Conservation (phyloP, 805 yeast species). For the Kuraishia hungarica region DNA sequence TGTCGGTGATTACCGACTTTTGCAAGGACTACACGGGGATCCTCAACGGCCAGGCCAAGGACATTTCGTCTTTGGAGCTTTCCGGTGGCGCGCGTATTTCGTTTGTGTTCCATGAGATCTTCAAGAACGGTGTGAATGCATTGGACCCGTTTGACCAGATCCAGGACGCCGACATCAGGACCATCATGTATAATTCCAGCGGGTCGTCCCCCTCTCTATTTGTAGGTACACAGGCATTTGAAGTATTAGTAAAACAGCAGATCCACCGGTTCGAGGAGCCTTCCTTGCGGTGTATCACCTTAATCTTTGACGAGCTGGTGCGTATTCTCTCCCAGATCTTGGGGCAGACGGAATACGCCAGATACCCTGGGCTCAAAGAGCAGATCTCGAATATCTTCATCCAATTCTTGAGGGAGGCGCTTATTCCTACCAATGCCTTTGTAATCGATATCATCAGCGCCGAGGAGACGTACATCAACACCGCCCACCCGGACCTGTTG, state of each 20-base stretch:
- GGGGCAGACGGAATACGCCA: constrained; percentile 69
- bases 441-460: constrained; percentile 76
- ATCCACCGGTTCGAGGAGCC: constrained; percentile 94
- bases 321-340: constrained; percentile 82
- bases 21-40: constrained; percentile 87
- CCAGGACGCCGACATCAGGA: constrained; percentile 91
- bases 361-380: constrained; percentile 89
- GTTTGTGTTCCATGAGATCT: constrained; percentile 94
- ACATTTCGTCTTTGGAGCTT: constrained; percentile 78
- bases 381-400: constrained; percentile 75
- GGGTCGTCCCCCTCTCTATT: constrained; percentile 95
- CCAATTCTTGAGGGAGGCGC: constrained; percentile 68
- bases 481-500: constrained; percentile 94
- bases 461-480: constrained; percentile 92
- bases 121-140: constrained; percentile 83
- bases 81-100: constrained; percentile 98
- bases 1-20: constrained; percentile 87
- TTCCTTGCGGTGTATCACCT: constrained; percentile 73
- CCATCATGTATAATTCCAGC: constrained; percentile 92
- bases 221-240: constrained; percentile 97
- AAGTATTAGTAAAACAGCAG: constrained; percentile 89
- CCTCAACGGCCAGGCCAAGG: constrained; percentile 87
- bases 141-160: constrained; percentile 95
- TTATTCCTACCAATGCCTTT: constrained; percentile 78
- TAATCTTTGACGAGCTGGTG: constrained; percentile 90